phyloP scores from a whole-genome alignment of 176 grass and related monocot genomes.

The Bonia amplexicaulis region DNA sequence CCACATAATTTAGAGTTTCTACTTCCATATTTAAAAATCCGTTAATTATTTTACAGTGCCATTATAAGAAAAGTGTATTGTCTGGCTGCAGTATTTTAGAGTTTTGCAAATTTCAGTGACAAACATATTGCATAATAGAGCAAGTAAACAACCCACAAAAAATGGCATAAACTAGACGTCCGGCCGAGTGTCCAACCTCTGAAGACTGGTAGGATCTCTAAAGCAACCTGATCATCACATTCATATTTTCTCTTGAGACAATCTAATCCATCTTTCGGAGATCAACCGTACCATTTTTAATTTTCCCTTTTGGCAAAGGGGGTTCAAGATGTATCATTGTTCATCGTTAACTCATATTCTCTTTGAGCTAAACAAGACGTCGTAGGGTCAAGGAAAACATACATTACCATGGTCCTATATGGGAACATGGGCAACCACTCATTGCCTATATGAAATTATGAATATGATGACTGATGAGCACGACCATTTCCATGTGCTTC shows the following conservation, averaged over 20 bases:
- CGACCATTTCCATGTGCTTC: neutral
- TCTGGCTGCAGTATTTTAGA: too few species aligned
- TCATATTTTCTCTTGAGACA: neutral
- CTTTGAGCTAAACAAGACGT: neutral
- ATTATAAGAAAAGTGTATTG: too few species aligned
- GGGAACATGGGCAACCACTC: slow-evolving; percentile 7
- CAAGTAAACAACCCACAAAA: too few species aligned
- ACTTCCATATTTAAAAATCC: too few species aligned
- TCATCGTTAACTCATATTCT: slow-evolving; percentile 16
- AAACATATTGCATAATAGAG: too few species aligned
- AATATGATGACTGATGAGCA: neutral
- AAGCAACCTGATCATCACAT: neutral
- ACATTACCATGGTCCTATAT: neutral
- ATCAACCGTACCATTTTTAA: neutral
- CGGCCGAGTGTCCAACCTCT: neutral
- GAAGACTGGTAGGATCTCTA: neutral
- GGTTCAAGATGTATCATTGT: neutral
- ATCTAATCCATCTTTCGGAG: neutral
- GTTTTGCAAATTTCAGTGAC: too few species aligned
- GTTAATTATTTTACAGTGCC: too few species aligned
- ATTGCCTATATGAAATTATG: neutral
- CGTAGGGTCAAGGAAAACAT: neutral
- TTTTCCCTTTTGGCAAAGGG: neutral
- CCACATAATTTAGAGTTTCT: too few species aligned
- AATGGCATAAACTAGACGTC: too few species aligned